phyloP scores from a whole-genome alignment of 164 flowering plant genomes.

The Macadamia tetraphylla region DNA sequence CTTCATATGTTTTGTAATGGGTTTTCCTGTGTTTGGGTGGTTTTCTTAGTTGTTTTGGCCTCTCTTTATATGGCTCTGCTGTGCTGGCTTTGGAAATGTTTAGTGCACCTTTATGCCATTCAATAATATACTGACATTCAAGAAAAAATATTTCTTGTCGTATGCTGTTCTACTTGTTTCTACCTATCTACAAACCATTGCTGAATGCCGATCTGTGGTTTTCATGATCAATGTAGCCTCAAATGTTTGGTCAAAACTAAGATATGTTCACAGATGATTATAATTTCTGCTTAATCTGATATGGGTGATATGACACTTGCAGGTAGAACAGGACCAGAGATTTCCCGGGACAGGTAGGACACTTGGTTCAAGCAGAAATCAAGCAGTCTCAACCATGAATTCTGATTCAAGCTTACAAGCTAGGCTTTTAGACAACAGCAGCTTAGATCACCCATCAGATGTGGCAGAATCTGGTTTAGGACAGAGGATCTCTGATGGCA shows the following conservation, averaged over 20 bases:
- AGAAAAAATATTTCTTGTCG: background rate
- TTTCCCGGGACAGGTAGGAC: slow-evolving; percentile 90
- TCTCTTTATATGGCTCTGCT: too few species aligned
- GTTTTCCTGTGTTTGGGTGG: background rate
- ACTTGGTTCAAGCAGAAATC: slow-evolving; percentile 42
- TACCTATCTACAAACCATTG: background rate
- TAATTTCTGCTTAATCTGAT: background rate
- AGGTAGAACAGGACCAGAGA: slow-evolving; percentile 58
- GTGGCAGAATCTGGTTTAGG: slow-evolving; percentile 21
- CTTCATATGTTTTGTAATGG: background rate
- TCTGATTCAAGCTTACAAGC: slow-evolving; percentile 67
- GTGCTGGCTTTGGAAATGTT: too few species aligned
- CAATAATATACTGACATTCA: too few species aligned
- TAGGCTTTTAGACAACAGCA: slow-evolving; percentile 62
- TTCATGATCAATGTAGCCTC: background rate
- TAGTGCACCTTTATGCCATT: too few species aligned
- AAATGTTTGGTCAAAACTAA: background rate
- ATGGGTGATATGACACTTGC: slow-evolving; percentile 12
- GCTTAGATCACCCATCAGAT: slow-evolving; percentile 28
- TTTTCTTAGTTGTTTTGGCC: too few species aligned
- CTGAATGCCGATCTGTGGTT: background rate
- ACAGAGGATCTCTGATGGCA: slow-evolving; percentile 35
- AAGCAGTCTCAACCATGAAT: slow-evolving; percentile 26
- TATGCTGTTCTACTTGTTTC: background rate
- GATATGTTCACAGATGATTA: background rate